Base-by-base conservation (phyloP, 2,329 filamentous ascomycete genomes). In the Camillea tinctor region DNA sequence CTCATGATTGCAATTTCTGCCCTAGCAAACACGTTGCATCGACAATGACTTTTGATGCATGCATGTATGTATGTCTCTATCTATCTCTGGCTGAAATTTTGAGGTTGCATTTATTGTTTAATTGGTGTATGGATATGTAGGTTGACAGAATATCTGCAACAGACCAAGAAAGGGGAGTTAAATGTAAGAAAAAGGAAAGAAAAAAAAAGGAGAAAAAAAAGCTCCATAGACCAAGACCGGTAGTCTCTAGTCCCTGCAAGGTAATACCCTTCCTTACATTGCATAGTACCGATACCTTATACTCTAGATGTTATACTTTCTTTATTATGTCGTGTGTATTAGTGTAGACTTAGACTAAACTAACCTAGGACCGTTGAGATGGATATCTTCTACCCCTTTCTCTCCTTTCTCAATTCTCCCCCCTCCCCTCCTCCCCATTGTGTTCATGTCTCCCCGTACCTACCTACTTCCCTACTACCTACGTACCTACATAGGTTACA, bases 11-110 rank as follows among this genome's bases (percentile, higher is more conserved):
- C 50, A 59, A 48, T 49, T 20, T 7, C 36, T 24, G 21, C 54
- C 26, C 58, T 62, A 57, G 63, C 60, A 65, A 65, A 59, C 64
- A 68, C 60, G 66, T 65, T 70, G 61, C 67, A 68, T 68, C 64
- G 59, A 62, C 64, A 63, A 65, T 63, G 60, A 59, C 60, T 51
- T 58, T 60, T 22, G 57, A 58, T 63, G 57, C 61, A 63, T 57
- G 59, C 59, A 59, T 52, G 30, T 57, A 63, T 64, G 61, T 66
- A 66, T 62, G 65, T 65, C 59, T 64, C 60, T 67, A 58, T 59
- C 59, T 61, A 58, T 49, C 54, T 50, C 56, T 57, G 59, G 60
- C 64, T 62, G 61, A 58, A 64, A 60, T 61, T 63, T n/a, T 30
- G 60, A 63, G 62, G 64, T 66, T 58, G 64, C 60, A 64, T 66